These are phyloP conservation scores for Penicillium sumatraense DNA, from an alignment of 2,329 filamentous ascomycete genomes.

Conservation along the genomic window DNA sequence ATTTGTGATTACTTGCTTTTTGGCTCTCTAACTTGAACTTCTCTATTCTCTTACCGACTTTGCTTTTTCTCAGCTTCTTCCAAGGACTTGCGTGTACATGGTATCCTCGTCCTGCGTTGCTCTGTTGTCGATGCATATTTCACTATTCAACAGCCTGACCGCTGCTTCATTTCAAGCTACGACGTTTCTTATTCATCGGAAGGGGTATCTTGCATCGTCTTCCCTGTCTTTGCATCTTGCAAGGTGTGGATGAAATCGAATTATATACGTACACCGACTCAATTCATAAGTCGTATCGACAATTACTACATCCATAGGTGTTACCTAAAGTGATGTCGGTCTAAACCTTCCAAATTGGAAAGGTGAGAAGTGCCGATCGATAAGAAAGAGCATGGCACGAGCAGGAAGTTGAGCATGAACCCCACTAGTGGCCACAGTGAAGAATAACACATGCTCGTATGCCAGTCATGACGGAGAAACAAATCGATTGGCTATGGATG, in stretches of 20 bases:
- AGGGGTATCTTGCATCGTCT: background rate
- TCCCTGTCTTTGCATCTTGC: background rate
- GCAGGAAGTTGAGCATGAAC: background rate
- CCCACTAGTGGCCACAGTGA: constrained; percentile 9
- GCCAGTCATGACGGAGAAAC: background rate
- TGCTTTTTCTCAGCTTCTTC: constrained; percentile 7
- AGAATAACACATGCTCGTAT: constrained; percentile 6
- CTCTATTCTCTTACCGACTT: constrained; percentile 1
- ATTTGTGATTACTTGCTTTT: constrained; percentile 1
- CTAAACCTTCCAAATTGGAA: too few species aligned
- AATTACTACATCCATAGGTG: too few species aligned
- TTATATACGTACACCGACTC: background rate
- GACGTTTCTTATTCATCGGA: background rate
- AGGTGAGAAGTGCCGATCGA: background rate
- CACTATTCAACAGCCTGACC: constrained; percentile 15
- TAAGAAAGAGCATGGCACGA: background rate
- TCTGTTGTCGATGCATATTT: constrained; percentile 21
- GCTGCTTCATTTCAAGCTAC: constrained; percentile 4
- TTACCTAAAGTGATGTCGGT: too few species aligned
- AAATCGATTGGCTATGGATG: constrained; percentile 29
- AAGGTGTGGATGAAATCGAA: background rate
- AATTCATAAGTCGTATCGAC: background rate
- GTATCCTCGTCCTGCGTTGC: constrained; percentile 10
- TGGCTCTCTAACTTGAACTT: constrained; percentile 14
- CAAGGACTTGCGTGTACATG: constrained; percentile 9